Evolutionary conservation across 1,139 yeast genomes (phyloP), one percentile per base, ranked within the genome.

Genomic region (Taphrina betulina): DNA sequence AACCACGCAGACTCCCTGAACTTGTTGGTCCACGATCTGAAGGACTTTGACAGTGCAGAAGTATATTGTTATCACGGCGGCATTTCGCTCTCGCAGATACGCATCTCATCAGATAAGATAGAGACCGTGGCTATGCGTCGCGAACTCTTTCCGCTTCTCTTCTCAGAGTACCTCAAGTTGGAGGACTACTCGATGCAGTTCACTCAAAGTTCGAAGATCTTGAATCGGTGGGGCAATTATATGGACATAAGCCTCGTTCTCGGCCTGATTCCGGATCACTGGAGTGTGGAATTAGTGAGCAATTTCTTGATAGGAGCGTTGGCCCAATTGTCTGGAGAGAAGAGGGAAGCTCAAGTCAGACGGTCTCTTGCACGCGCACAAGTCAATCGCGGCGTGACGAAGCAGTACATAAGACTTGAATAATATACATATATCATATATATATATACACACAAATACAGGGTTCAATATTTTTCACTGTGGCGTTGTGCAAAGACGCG

Each of bases 21-120:
- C 14, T 63, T 69, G n/a, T 63, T 73, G 34, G 64, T 67, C 34
- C 65, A 63, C 19, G 62, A 63, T 2, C 59, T 70, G 24, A 63
- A 67, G 5, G 75, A 72, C 57, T 72, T 68, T 54, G 67, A 66
- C 20, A 65, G 70, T 4, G 70, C 72, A 3, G 61, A 71, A 10
- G 64, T 66, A 37, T 71, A 68, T 53, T 70, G 74, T 40, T 58
- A 61, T 51, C 60, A 63, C 46, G 71, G 71, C 16, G 58, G 59
- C 8, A 16, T 51, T 8, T 45, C 57, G 7, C 28, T 40, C 16
- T 43, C 60, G 10, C 41, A 8, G 53, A 61, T 33, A 26, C 52
- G 33, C 28, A 34, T 35, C 52, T 44, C 22, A 20, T 22, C 4
- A 10, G 46, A 45, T 20, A 42, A 38, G 41, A 22, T 14, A 24